A percentile compares a stretch with the other conserved stretches of the same genome.
Conservation (phyloP, 2,329 filamentous ascomycete species). For the Westerdykella aurantiaca region DNA sequence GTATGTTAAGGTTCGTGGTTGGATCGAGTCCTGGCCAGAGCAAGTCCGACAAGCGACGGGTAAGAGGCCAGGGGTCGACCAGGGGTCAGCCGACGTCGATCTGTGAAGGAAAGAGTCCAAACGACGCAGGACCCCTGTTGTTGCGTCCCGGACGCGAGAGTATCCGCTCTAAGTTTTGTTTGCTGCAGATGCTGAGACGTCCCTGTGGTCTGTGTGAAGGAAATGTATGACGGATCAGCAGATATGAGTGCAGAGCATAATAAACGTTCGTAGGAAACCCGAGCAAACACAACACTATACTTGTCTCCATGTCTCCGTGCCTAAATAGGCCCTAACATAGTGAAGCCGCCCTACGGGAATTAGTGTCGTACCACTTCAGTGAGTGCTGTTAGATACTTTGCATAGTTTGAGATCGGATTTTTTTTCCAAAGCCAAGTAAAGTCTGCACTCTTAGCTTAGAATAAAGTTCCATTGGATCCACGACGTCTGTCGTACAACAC, state of each 20-base stretch:
- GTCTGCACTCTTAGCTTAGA: too few relatives aligned
- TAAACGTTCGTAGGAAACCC: slow-evolving; percentile 4
- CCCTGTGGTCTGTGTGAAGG: background rate
- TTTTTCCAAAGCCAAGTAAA: too few relatives aligned
- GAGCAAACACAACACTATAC: slow-evolving; percentile 1
- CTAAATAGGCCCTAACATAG: background rate
- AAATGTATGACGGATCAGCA: slow-evolving; percentile 2
- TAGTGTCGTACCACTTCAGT: too few relatives aligned
- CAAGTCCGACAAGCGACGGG: too few relatives aligned
- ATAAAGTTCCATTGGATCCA: background rate
- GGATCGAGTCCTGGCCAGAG: too few relatives aligned
- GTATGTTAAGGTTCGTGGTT: too few relatives aligned
- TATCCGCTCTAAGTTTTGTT: slow-evolving; percentile 10
- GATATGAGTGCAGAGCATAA: slow-evolving; percentile 7
- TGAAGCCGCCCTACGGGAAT: too few relatives aligned
- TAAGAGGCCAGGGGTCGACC: too few relatives aligned
- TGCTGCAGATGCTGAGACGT: slow-evolving; percentile 2
- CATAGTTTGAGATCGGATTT: too few relatives aligned
- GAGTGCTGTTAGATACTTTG: too few relatives aligned
- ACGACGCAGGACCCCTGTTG: background rate
- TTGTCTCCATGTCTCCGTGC: slow-evolving; percentile 3
- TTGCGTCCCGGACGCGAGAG: slow-evolving; percentile 4
- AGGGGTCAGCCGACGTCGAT: too few relatives aligned
- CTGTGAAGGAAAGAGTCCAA: too few relatives aligned
- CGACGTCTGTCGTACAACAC: slow-evolving; percentile 7